Percentiles rank a stretch among this genome's conserved stretches.
These are phyloP conservation scores for Clonostachys solani DNA, from an alignment of 2,329 filamentous ascomycete species.

Conservation along the genomic window DNA sequence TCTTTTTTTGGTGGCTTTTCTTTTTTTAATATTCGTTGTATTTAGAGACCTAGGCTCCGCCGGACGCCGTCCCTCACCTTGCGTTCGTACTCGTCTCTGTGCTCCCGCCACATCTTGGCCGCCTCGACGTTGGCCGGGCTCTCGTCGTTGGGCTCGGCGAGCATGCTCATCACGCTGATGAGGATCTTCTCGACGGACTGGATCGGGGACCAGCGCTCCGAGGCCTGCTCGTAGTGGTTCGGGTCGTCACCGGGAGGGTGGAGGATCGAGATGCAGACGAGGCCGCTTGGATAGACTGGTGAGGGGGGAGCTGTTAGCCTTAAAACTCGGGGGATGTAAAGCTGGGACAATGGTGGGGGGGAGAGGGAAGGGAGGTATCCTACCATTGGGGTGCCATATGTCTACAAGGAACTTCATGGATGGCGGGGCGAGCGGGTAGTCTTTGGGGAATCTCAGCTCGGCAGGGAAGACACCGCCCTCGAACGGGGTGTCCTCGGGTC, in stretches of 20 bases:
- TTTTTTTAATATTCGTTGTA: neutral
- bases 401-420: conserved; percentile 94
- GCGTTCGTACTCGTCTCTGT: conserved; percentile 77
- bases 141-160: conserved; percentile 95
- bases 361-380: neutral
- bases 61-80: conserved; percentile 81
- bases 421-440: conserved; percentile 94
- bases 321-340: neutral
- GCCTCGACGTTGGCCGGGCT: conserved; percentile 95
- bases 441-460: conserved; percentile 89
- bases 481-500: conserved; percentile 92
- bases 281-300: conserved; percentile 82
- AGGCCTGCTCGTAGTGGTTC: conserved; percentile 96
- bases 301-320: neutral
- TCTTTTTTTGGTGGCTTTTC: neutral
- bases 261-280: conserved; percentile 97
- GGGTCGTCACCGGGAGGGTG: conserved; percentile 95
- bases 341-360: neutral
- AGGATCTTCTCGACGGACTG: conserved; percentile 98
- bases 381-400: conserved; percentile 96
- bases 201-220: conserved; percentile 93
- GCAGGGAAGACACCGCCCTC: conserved; percentile 95
- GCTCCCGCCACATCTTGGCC: conserved; percentile 92
- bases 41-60: conserved; percentile 68
- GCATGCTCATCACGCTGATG: conserved; percentile 96